Evolutionary conservation across 2,329 filamentous ascomycete species (phyloP), one percentile per base, ranked within the genome.

Genomic region (Aspergillus ochraceus): DNA sequence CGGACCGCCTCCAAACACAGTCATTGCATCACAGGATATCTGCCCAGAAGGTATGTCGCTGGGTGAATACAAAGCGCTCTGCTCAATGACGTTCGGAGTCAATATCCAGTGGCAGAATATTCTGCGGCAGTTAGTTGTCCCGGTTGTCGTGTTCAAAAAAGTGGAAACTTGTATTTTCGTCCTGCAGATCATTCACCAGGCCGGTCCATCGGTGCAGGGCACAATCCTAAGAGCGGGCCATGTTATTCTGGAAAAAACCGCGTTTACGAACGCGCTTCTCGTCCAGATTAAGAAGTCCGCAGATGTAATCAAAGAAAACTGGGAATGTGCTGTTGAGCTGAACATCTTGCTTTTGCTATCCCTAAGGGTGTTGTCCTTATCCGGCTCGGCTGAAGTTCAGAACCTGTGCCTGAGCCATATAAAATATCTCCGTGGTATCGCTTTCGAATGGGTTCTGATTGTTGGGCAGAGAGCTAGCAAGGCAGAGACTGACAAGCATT

Each of bases 51-150:
- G 79, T 22, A 73, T 89, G 57, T 76, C 80, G 0, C 59, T 85
- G 0, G 79, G 81, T 0, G 85, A 89, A 55, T 88, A 80, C 67
- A 82, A 83, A 54, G 75, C 79, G 0, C 79, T 88, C n/a, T 75
- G 77, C 0, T 67, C 78, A 0, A 63, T 88, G 2, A 77, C 81
- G 0, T 67, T 81, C 1, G 85, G 85, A 0, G 59, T 76, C 19
- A 66, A 70, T 1, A 70, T 86, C 9, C 83, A 85, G 54, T 88
- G 85, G 82, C 66, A 76, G 9, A 88, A 87, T 55, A 80, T 89
- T 3, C 66, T 86, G 0, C 66, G 76, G 0, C 81, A 87, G 64
- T 69, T 89, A 3, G 69, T 72, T 0, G 72, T 75, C 1, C 79
- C 81, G 0, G 74, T 74, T 1, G 55, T 89, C 0, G 80, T 85